Evolutionary conservation across 2,329 filamentous ascomycete genomes (phyloP), one percentile per base, ranked within the genome.

Genomic region (Microsporum canis): DNA sequence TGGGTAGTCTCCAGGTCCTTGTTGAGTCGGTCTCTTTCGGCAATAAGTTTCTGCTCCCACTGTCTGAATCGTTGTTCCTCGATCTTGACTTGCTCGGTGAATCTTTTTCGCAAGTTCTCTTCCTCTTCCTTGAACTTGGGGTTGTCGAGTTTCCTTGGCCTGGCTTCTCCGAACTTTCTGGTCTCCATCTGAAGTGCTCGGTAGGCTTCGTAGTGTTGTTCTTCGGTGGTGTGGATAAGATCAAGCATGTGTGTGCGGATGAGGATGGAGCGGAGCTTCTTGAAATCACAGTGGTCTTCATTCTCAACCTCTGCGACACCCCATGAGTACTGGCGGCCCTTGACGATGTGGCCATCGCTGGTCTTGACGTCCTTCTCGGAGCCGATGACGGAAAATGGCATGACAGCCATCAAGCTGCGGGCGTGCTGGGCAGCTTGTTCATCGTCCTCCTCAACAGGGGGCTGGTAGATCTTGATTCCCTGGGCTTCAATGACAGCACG

Each of bases 61-160:
- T 95, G 88, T 78, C 95, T 86, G 87, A 99, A 99, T 68, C 94
- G 87, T 81, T 96, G 91, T 80, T 99, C 94, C 82, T 99, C 95
- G 72, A 99, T 89, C 89, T 99, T 99, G 82, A 99, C 94, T 78
- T 99, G 94, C 81, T 99, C 94, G 69, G 94, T 99, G 80, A 99
- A 99, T 70, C 95, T 86, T 86, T 99, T 99, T 79, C 94, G 87
- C 67, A 99, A 86, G 65, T 89, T 89, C 83, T 99, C 94, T 75
- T 99, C 94, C 79, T 99, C 94, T 77, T 99, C 94, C 85, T 99
- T 99, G 85, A 97, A 99, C 83, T 99, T 99, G 79, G 94, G 94
- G 83, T 99, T 99, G 81, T 99, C 94, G 70, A 99, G 83, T 85
- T 99, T 99, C 78, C 92, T 84, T 69, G 94, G 94, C 68, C 92